Conservation (phyloP, 2,329 filamentous ascomycete species). For the Pseudocercospora crystallina region DNA sequence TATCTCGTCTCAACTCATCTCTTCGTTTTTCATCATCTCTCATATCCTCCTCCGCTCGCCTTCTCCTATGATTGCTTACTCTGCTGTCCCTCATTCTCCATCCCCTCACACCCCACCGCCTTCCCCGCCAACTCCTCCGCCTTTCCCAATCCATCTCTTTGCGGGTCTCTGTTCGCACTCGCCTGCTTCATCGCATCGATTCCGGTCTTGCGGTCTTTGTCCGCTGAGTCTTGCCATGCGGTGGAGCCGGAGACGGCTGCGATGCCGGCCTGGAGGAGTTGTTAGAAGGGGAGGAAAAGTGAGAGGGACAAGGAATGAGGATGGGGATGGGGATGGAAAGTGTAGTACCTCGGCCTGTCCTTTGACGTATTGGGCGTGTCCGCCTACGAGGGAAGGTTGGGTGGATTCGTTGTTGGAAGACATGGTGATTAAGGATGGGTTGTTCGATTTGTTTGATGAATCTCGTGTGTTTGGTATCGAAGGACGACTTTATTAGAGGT, state of each 20-base stretch:
- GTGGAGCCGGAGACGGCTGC: conserved; percentile 62
- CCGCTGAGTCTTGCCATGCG: conserved; percentile 64
- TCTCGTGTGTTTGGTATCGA: too few relatives aligned
- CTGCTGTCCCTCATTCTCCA: conserved; percentile 59
- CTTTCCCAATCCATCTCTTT: conserved; percentile 58
- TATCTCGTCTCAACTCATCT: too few relatives aligned
- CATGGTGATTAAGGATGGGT: neutral
- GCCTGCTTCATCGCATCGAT: conserved; percentile 64
- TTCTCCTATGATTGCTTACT: too few relatives aligned
- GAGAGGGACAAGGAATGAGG: neutral
- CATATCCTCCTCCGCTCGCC: too few relatives aligned
- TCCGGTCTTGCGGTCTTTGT: conserved; percentile 63
- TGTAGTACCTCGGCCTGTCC: conserved; percentile 63
- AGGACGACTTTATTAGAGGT: too few relatives aligned
- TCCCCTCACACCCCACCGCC: conserved; percentile 66
- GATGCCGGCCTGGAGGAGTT: conserved; percentile 52
- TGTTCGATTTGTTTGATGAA: conserved; percentile 21
- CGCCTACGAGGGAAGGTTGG: conserved; percentile 60
- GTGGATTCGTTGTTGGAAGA: conserved; percentile 31
- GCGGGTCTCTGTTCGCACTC: conserved; percentile 55
- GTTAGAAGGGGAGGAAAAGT: conserved; percentile 2
- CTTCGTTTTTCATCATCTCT: too few relatives aligned
- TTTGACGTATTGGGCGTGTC: conserved; percentile 68
- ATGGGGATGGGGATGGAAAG: neutral
- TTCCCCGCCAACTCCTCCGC: conserved; percentile 65